Percentiles rank a stretch among this genome's conserved stretches.
These are phyloP conservation scores for Rhizophlyctis rosea DNA, from an alignment of 192 early-diverging fungal genomes.

Conservation along the genomic window DNA sequence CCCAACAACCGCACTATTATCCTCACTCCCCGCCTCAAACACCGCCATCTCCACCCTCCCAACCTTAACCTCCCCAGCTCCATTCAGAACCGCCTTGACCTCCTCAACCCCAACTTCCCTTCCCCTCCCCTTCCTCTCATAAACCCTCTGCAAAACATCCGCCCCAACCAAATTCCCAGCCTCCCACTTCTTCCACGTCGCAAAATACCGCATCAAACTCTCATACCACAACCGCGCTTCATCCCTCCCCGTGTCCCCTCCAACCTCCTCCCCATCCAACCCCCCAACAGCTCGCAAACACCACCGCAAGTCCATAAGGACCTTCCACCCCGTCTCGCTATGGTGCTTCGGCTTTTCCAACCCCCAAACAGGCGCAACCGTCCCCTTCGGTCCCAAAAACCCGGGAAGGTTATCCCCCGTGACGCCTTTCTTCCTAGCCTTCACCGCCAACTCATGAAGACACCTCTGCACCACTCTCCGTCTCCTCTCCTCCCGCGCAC, in stretches of 20 bases:
- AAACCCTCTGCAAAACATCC: slow-evolving; percentile 22
- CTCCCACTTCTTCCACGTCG: slow-evolving; percentile 48
- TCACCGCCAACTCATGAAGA: slow-evolving; percentile 50
- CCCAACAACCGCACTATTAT: slow-evolving; percentile 27
- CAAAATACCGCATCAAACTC: slow-evolving; percentile 14
- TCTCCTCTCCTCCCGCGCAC: slow-evolving; percentile 43
- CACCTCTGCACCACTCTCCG: slow-evolving; percentile 56
- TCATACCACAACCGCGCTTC: slow-evolving; percentile 8
- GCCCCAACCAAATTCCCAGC: slow-evolving; percentile 36
- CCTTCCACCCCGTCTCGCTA: slow-evolving; percentile 72
- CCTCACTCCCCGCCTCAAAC: slow-evolving; percentile 27
- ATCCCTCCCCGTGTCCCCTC: slow-evolving; percentile 38
- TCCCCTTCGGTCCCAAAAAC: slow-evolving; percentile 64
- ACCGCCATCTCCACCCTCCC: slow-evolving; percentile 19
- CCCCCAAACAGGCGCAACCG: slow-evolving; percentile 52
- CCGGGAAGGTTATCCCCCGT: slow-evolving; percentile 53
- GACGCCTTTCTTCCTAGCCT: slow-evolving; percentile 13
- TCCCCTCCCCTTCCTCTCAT: slow-evolving; percentile 9
- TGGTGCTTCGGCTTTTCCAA: slow-evolving; percentile 61
- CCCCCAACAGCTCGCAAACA: slow-evolving; percentile 26
- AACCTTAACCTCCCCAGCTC: slow-evolving; percentile 6
- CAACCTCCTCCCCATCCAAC: slow-evolving; percentile 33
- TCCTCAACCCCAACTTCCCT: not conserved
- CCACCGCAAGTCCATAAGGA: slow-evolving; percentile 63
- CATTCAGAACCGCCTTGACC: slow-evolving; percentile 5